Conservation (phyloP, 2,329 filamentous ascomycete species). For the Cryphonectria nitschkei region DNA sequence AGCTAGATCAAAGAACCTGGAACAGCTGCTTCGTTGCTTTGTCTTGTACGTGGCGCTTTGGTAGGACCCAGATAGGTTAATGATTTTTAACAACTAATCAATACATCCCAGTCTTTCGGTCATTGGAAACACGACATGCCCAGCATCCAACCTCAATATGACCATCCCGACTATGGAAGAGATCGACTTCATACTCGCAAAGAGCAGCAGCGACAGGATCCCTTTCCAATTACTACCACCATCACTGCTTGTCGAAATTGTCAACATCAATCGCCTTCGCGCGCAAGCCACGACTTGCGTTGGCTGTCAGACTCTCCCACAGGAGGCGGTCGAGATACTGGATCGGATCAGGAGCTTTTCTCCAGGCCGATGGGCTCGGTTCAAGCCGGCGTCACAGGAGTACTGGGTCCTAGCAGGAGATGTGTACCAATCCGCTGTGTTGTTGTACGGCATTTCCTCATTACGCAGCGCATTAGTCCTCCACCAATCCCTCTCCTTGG, state of each 20-base stretch:
- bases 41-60: slow-evolving; percentile 33
- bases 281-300: slow-evolving; percentile 21
- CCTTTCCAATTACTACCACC: slow-evolving; percentile 39
- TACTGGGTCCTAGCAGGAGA: slow-evolving; percentile 37
- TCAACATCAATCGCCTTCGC: slow-evolving; percentile 43
- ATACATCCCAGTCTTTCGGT: slow-evolving; percentile 34
- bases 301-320: slow-evolving; percentile 17
- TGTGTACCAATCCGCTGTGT: slow-evolving; percentile 37
- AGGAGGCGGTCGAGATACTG: slow-evolving; percentile 34
- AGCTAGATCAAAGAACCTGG: slow-evolving; percentile 25
- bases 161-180: slow-evolving; percentile 34
- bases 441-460: slow-evolving; percentile 43
- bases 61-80: neutral
- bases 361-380: slow-evolving; percentile 36
- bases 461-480: slow-evolving; percentile 40
- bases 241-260: slow-evolving; percentile 39
- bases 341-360: slow-evolving; percentile 38
- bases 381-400: slow-evolving; percentile 33
- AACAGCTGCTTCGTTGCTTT: slow-evolving; percentile 34
- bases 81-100: slow-evolving; percentile 21
- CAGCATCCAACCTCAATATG: slow-evolving; percentile 38
- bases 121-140: slow-evolving; percentile 43
- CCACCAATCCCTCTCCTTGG: slow-evolving; percentile 29
- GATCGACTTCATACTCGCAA: slow-evolving; percentile 34
- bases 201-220: slow-evolving; percentile 28